Evolutionary conservation across 352 stramenopile genomes (phyloP), one percentile per base, ranked within the genome.

Genomic region (Lagenidium sp.): DNA sequence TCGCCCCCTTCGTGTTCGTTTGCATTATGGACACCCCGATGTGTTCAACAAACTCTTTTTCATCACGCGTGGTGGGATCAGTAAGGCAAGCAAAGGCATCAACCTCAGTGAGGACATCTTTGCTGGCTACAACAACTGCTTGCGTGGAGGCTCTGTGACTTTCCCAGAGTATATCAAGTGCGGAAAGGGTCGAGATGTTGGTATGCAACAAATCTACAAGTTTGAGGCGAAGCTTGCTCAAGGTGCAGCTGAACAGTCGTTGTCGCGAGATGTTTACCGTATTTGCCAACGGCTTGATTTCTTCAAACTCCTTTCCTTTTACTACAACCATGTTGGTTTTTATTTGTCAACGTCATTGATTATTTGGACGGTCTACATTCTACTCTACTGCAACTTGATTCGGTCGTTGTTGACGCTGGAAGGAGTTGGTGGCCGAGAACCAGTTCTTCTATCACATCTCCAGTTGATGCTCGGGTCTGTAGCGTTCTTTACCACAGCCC

Each of bases 41-140:
- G 78, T 99, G 21, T 99, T 99, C 60, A 97, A 99, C 67, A 99
- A 99, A 63, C 57, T 99, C 6, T 99, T 98, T 57, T 98, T 99
- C 69, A 99, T 99, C 60, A 98, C 95, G 19, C 82, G 95, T 36
- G 96, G 96, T 42, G 96, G 96, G n/a, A 97, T 99, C 50, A 98
- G 85, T 60, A 99, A 99, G 67, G 96, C 94, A 18, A 98, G 91
- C 54, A 98, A 98, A 58, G 96, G 96, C 28, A 99, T 99, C 61
- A 99, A 99, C 55, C 74, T 99, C 25, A 98, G 92, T 40, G 96
- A 99, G 66, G 96, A 99, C 71, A 99, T 99, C 44, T 99, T 99
- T 55, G 96, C 96, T 16, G 96, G 96, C 23, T 99, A 99, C 82
- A 99, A 98, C 63, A 98, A 98, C 59, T 95, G 92, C 28, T 88